Conservation (phyloP, 2,329 filamentous ascomycete species). For the Atkinsonella hypoxylon region DNA sequence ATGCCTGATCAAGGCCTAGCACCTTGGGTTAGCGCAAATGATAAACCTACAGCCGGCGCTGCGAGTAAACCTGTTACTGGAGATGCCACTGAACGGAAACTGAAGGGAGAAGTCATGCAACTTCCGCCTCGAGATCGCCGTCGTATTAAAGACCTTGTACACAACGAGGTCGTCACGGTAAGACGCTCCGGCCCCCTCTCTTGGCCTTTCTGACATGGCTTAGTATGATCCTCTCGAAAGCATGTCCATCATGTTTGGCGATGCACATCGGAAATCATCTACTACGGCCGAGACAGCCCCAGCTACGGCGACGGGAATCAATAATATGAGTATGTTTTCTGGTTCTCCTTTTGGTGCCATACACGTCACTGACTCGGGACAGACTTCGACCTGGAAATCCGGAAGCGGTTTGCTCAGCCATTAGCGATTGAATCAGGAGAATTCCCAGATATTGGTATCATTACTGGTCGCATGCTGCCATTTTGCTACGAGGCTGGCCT, state of each 20-base stretch:
- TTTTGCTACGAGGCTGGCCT: constrained; percentile 57
- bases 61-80: constrained; percentile 51
- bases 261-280: constrained; percentile 33
- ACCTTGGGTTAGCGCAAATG: constrained; percentile 60
- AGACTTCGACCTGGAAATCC: constrained; percentile 57
- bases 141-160: constrained; percentile 52
- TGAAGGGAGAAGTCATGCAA: constrained; percentile 61
- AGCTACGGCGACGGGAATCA: constrained; percentile 57
- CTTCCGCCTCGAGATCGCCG: constrained; percentile 53
- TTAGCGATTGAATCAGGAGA: constrained; percentile 57
- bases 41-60: constrained; percentile 46
- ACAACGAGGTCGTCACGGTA: constrained; percentile 39
- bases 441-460: constrained; percentile 52
- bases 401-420: constrained; percentile 52
- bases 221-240: constrained; percentile 45
- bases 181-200: background rate
- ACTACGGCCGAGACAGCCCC: constrained; percentile 50
- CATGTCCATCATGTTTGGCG: constrained; percentile 38
- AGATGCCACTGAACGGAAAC: constrained; percentile 51
- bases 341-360: too few relatives aligned
- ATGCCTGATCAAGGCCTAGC: constrained; percentile 56
- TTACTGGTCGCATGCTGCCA: constrained; percentile 54
- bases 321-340: constrained; percentile 59
- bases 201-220: constrained; percentile 9
- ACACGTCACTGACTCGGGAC: constrained; percentile 11